Base-by-base conservation (phyloP, 139 green algal species). In the Micractinium sp. region DNA sequence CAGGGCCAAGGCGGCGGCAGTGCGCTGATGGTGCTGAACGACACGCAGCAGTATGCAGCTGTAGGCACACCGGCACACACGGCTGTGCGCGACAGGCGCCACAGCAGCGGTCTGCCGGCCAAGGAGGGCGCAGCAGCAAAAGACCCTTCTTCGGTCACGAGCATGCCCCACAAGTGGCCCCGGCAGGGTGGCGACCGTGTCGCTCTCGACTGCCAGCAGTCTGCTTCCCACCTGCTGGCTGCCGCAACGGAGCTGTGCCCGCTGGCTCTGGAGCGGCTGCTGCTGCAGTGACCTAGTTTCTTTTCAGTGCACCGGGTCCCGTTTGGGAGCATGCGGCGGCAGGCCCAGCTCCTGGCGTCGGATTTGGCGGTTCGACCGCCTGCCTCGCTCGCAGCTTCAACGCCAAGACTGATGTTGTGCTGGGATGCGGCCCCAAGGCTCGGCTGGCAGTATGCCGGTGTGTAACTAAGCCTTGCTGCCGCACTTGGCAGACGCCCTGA, bases 21-120 rank as follows among this genome's bases (percentile, higher is more conserved):
- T 47, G 1, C 39, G 74, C 41, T 84, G 41, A 29, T 84, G 9
- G 78, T 84, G 78, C 31, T 84, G 47, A 84, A 67, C n/a, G 78
- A 84, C 15, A 41, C 78, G 16, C 78, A 63, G 41, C 78, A 84
- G 47, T 84, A 61, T 67, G 15, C 78, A 27, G 20, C 41, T 4
- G 33, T 15, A 20, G 27, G 36, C 18, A 36, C 31, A 18, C 4
- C 73, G 2, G 33, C 74, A 31, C 33, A n/a, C n/a, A 23, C 7
- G 35, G 74, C 3, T 27, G 33, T 9, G 1, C 74, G n/a, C 35
- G 13, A 35, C 3, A n/a, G 36, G 47, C 47, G 74, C 74, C 23
- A 15, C 33, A 80, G 33, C 74, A 80, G 33, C 74, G 38, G 78
- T 25, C 41, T 7, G 47, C n/a, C 18, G 18, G 31, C 31, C 12